Evolutionary conservation across 1,139 yeast genomes (phyloP).

Genomic region (Yamadazyma conglobata): DNA sequence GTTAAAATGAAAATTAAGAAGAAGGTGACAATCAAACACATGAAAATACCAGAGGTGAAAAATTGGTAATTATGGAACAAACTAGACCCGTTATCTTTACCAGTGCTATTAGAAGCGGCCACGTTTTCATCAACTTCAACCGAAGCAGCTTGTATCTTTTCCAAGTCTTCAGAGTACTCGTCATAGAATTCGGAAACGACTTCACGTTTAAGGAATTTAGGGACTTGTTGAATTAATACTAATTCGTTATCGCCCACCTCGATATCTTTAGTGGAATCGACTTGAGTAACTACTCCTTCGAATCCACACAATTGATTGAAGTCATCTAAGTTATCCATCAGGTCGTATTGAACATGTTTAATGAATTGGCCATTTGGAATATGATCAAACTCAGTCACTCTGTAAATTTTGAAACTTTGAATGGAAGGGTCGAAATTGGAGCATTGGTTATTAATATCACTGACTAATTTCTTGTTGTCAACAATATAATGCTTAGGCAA

Average conservation of each 20-base stretch:
- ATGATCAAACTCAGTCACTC: slow-evolving; percentile 3
- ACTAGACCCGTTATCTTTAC: slow-evolving; percentile 16
- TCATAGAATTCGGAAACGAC: slow-evolving; percentile 14
- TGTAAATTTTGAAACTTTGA: slow-evolving; percentile 8
- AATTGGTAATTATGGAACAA: slow-evolving; percentile 41
- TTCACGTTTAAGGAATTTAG: slow-evolving; percentile 8
- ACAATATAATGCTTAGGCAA: slow-evolving; percentile 11
- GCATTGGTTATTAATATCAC: slow-evolving; percentile 5
- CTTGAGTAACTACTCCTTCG: slow-evolving; percentile 13
- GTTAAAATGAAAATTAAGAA: slow-evolving; percentile 50
- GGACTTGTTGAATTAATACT: slow-evolving; percentile 13
- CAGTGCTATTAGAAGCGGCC: slow-evolving; percentile 6
- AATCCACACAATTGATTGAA: slow-evolving; percentile 9
- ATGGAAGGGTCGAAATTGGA: slow-evolving; percentile 3
- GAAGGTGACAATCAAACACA: slow-evolving; percentile 56
- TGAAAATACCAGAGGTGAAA: slow-evolving; percentile 60
- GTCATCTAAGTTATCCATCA: slow-evolving; percentile 21
- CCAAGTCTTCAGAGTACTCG: slow-evolving; percentile 34
- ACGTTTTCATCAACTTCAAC: slow-evolving; percentile 8
- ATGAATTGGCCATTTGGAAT: slow-evolving; percentile 17
- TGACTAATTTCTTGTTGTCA: slow-evolving; percentile 7
- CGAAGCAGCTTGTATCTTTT: slow-evolving; percentile 25
- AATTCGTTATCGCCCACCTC: slow-evolving; percentile 17
- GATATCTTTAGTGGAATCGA: slow-evolving; percentile 15
- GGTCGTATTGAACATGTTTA: slow-evolving; percentile 30